Base-by-base conservation (phyloP, 164 flowering plant species). In the Warburgia ugandensis region DNA sequence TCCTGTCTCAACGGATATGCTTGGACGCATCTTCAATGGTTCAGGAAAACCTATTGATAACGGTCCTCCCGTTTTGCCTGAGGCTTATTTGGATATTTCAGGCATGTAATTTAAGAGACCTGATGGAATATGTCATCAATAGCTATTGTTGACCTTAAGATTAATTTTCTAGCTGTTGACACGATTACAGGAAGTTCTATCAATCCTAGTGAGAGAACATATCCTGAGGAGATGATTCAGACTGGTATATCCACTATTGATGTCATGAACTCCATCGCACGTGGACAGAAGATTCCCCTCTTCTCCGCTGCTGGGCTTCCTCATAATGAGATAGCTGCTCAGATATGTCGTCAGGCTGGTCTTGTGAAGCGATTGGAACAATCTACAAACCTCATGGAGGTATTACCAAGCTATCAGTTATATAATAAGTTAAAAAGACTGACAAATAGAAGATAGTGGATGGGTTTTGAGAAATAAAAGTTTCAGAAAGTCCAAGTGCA, bases 251-350 rank as follows among this genome's bases (percentile, higher is more conserved):
- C 97, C 27, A 94, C 97, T 5, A 94, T 94, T 68, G 99, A 94
- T 71, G 97, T 94, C 54, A 94, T 94, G 99, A 94, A 94, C 44
- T 94, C 99, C 29, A 89, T 94, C 68, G 97, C 99, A 64, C 73
- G 97, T 63, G 97, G 97, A 52, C 97, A 94, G 56, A 94, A 94
- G 68, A 94, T 94, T 47, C 99, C 99, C 60, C 94, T 94, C 35
- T 94, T 92, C 52, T 94, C 99, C 57, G 99, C 99, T 59, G 99
- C 99, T 60, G 99, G 97, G 76, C 95, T 89, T 63, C 97, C 99
- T 7, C 99, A 94, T 64, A 94, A 89, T 78, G 96, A 94, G 75
- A 89, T 89, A 39, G 97, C 99, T 44, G 97, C 99, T 45, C 97
- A 94, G 64, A 86, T 94, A 40, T 94, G 99, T 77, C 92, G 97